Base-by-base conservation (phyloP, 805 yeast species). In the Tetrapisispora fleetii region DNA sequence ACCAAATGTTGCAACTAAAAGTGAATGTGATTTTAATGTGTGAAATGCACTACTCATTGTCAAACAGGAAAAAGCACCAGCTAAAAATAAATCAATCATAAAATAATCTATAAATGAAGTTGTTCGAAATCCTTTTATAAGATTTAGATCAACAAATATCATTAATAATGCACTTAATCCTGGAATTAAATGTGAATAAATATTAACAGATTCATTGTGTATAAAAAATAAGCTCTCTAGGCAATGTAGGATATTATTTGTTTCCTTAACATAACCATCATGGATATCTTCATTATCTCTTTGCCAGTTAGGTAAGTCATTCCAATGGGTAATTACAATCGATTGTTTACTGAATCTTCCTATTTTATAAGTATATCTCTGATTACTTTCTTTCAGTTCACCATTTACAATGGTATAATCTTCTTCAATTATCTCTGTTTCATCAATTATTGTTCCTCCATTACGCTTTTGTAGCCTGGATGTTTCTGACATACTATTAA, bases 131-230 rank as follows among this genome's bases (percentile, higher is more conserved):
- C 56, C 54, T n/a, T 63, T 57, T 14, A 66, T 50, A n/a, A 52
- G 55, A 6, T 71, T 61, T 3, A 74, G 50, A 28, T 60, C 55
- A 22, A 67, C 55, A 18, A 57, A 48, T 10, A 59, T 21, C 9
- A 54, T 49, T 3, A 56, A 28, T 9, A 63, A 42, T 41, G 63
- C 62, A 19, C 53, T 45, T 1, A 59, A 6, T 1, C 63, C 70
- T 1, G 73, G 82, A 1, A 78, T 30, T 38, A 84, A 63, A 57
- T 85, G 93, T 2, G 84, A 67, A 64, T 82, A 84, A 27, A 85
- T 79, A 59, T 85, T 85, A 21, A 81, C 83, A 0, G 87, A 67
- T 62, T 85, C 93, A 56, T 85, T 85, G 64, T 85, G 91, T 13
- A 82, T 46, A 55, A 78, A 81, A 10, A 70, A 57, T 39, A 84